These are phyloP conservation scores for Claviceps spartinae DNA, from an alignment of 2,329 filamentous ascomycete genomes.

Conservation along the genomic window DNA sequence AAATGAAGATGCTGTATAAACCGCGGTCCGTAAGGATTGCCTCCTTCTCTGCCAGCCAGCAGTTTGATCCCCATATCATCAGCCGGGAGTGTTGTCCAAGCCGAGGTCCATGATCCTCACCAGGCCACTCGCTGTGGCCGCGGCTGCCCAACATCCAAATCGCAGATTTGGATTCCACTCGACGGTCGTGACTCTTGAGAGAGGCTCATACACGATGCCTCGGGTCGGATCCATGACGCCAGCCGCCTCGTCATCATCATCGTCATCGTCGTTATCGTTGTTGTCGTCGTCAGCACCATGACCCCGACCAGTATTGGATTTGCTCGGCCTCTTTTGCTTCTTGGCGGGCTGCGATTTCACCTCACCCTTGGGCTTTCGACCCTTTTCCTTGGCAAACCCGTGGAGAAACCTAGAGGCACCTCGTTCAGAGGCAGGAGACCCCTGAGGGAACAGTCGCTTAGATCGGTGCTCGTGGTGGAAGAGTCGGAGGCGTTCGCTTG, in stretches of 20 bases:
- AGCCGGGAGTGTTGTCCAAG: constrained; percentile 20
- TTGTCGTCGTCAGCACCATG: constrained; percentile 18
- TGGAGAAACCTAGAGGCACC: constrained; percentile 38
- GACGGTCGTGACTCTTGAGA: constrained; percentile 46
- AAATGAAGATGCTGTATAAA: neutral
- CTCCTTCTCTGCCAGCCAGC: neutral
- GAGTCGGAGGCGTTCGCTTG: constrained; percentile 24
- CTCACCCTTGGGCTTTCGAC: constrained; percentile 30
- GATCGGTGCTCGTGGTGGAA: constrained; percentile 42
- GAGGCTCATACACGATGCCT: constrained; percentile 45
- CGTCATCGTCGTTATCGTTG: constrained; percentile 14
- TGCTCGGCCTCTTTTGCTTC: constrained; percentile 23
- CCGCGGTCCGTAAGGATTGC: too few relatives aligned
- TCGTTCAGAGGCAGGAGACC: constrained; percentile 19
- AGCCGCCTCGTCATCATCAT: constrained; percentile 20
- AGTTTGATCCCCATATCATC: neutral
- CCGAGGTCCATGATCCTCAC: constrained; percentile 54
- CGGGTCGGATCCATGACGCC: constrained; percentile 25
- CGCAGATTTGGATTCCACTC: constrained; percentile 55
- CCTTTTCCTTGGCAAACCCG: constrained; percentile 36
- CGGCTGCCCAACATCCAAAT: constrained; percentile 55
- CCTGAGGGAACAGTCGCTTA: constrained; percentile 15
- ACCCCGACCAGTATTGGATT: constrained; percentile 13
- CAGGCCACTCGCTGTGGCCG: constrained; percentile 52
- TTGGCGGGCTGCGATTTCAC: constrained; percentile 23